These are phyloP conservation scores for Xylariaceae sp. DNA, from an alignment of 2,329 filamentous ascomycete genomes.

Conservation along the genomic window DNA sequence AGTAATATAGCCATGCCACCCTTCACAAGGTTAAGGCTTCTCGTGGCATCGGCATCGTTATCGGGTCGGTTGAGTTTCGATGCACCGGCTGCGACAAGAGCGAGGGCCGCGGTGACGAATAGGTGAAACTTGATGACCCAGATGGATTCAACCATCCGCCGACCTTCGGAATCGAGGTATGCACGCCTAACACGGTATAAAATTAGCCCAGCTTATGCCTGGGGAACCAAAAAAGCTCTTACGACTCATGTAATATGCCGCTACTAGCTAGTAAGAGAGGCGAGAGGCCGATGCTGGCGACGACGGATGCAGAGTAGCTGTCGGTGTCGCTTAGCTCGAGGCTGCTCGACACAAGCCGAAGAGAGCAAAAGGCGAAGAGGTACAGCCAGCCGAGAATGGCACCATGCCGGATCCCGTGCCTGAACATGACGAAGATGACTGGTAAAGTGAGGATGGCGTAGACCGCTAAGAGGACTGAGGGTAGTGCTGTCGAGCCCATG, in stretches of 20 bases:
- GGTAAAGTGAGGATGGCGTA: slow-evolving; percentile 30
- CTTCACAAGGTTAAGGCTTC: slow-evolving; percentile 15
- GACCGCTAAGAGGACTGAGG: slow-evolving; percentile 28
- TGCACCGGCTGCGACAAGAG: slow-evolving; percentile 20
- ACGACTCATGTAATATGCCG: slow-evolving; percentile 34
- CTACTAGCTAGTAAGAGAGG: slow-evolving; percentile 28
- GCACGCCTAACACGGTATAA: slow-evolving; percentile 8
- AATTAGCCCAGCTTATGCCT: neutral
- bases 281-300: slow-evolving; percentile 34
- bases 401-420: slow-evolving; percentile 29
- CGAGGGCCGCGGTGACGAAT: slow-evolving; percentile 18
- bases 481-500: slow-evolving; percentile 11
- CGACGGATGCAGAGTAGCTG: slow-evolving; percentile 26
- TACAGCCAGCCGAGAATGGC: slow-evolving; percentile 36
- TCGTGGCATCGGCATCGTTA: neutral
- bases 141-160: slow-evolving; percentile 7
- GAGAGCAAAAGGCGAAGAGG: slow-evolving; percentile 31
- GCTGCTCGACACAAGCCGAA: slow-evolving; percentile 31
- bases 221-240: slow-evolving; percentile 6
- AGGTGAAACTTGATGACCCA: slow-evolving; percentile 19
- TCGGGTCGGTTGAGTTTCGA: slow-evolving; percentile 9
- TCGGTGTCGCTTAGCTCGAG: slow-evolving; percentile 21
- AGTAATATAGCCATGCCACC: slow-evolving; percentile 20
- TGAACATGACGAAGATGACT: slow-evolving; percentile 25
- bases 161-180: slow-evolving; percentile 12